These are phyloP conservation scores for Hypoxylon fuscum DNA, from an alignment of 495 filamentous ascomycete species.

Conservation along the genomic window DNA sequence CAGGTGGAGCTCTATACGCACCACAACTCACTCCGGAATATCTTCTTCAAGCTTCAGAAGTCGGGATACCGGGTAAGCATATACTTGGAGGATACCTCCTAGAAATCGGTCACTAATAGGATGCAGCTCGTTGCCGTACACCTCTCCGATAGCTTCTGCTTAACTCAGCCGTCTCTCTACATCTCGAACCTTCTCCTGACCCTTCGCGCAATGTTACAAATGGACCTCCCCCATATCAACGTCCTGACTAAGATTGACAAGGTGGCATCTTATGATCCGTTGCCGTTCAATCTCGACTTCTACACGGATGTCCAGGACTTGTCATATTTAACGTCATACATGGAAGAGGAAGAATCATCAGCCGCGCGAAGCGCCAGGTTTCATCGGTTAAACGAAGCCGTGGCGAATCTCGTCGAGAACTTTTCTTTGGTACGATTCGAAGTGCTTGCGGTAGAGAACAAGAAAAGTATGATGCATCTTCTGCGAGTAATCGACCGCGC, in stretches of 20 bases:
- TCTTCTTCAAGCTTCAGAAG: conserved; percentile 90
- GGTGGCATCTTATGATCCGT: conserved; percentile 73
- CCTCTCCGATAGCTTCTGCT: conserved; percentile 88
- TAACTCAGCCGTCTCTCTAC: conserved; percentile 91
- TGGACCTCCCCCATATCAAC: conserved; percentile 86
- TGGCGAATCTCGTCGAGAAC: conserved; percentile 84
- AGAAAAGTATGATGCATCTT: conserved; percentile 92
- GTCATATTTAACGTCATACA: conserved; percentile 78
- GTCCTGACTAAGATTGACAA: conserved; percentile 98
- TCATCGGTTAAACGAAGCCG: conserved; percentile 80
- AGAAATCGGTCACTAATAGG: conserved; percentile 6
- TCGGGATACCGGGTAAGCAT: conserved; percentile 83
- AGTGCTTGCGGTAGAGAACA: conserved; percentile 94
- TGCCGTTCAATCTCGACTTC: conserved; percentile 93
- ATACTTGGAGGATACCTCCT: conserved; percentile 15
- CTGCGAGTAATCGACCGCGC: conserved; percentile 88
- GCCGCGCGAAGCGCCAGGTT: conserved; percentile 75
- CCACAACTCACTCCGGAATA: conserved; percentile 86
- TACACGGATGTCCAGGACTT: conserved; percentile 99
- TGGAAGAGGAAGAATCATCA: conserved; percentile 68
- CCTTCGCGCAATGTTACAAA: conserved; percentile 95
- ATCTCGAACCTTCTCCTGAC: conserved; percentile 92
- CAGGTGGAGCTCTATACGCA: conserved; percentile 98
- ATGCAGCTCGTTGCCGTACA: conserved; percentile 86
- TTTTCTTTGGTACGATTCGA: conserved; percentile 92